Conservation (phyloP, 345 rosid genomes). For the Barbarea vulgaris region DNA sequence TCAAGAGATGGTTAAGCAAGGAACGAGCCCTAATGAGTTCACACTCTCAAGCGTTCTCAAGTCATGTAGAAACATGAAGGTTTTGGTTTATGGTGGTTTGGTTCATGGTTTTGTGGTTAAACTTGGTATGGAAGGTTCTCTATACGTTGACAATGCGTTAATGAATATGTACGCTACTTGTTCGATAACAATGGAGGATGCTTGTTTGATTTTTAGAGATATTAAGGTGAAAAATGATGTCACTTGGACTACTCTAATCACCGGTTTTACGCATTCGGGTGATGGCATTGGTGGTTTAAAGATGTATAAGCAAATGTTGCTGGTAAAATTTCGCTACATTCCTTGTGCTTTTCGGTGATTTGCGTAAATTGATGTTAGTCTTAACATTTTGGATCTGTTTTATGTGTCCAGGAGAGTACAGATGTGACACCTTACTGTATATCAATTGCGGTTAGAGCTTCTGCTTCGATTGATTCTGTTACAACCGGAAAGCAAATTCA, state of each 20-base stretch:
- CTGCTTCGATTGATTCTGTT: slow-evolving; percentile 62
- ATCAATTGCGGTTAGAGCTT: slow-evolving; percentile 85
- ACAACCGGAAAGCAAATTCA: slow-evolving; percentile 72
- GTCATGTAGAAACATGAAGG: slow-evolving; percentile 68
- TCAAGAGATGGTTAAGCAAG: slow-evolving; percentile 54
- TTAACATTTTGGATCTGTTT: slow-evolving; percentile 10
- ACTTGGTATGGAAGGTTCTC: slow-evolving; percentile 60
- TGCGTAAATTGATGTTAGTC: not conserved
- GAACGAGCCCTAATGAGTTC: slow-evolving; percentile 57
- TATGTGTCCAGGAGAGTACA: slow-evolving; percentile 57
- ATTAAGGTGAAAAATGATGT: slow-evolving; percentile 63
- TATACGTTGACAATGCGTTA: slow-evolving; percentile 69
- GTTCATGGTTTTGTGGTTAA: slow-evolving; percentile 73
- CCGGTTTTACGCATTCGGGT: slow-evolving; percentile 81
- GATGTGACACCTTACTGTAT: slow-evolving; percentile 65
- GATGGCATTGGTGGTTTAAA: slow-evolving; percentile 63
- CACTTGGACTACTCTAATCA: slow-evolving; percentile 81
- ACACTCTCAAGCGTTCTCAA: slow-evolving; percentile 70
- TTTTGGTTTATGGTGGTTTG: slow-evolving; percentile 53
- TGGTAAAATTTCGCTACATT: slow-evolving; percentile 45
- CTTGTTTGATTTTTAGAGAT: slow-evolving; percentile 57
- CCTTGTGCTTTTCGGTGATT: not conserved
- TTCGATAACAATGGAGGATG: slow-evolving; percentile 57
- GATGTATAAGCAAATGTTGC: slow-evolving; percentile 66
- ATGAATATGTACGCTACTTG: slow-evolving; percentile 78